phyloP scores from a whole-genome alignment of 116 monocot species.

The Trichopus zeylanicus region DNA sequence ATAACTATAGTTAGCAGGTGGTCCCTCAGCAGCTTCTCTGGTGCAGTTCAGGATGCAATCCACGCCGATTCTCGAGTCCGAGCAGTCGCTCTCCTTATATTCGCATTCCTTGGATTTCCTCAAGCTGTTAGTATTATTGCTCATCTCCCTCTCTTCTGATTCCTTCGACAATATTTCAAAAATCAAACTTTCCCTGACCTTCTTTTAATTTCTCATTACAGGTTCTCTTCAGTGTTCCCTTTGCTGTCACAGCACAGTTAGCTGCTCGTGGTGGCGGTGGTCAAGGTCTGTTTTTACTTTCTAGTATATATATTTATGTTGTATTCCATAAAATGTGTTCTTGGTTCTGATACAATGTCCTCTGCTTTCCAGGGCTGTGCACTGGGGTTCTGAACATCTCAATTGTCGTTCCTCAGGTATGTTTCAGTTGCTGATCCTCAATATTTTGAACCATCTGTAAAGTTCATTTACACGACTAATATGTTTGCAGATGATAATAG shows the following conservation, averaged over 20 bases:
- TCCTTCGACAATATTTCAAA: conserved; percentile 3
- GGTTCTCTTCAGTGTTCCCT: conserved; percentile 88
- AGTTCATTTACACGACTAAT: not conserved
- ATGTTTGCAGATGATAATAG: conserved; percentile 39
- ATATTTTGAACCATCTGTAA: too few species aligned
- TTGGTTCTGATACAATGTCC: not conserved
- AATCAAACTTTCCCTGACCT: not conserved
- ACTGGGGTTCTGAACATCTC: conserved; percentile 60
- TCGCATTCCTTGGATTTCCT: conserved; percentile 34
- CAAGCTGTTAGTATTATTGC: not conserved
- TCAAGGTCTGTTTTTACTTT: conserved; percentile 47
- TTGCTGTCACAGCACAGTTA: conserved; percentile 69
- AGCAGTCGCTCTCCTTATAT: conserved; percentile 21
- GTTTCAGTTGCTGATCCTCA: not conserved
- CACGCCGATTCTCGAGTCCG: conserved; percentile 3
- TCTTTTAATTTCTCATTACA: conserved; percentile 18
- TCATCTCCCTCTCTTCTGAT: not conserved
- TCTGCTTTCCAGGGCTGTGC: conserved; percentile 38
- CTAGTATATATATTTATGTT: not conserved
- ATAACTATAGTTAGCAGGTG: conserved; percentile 19
- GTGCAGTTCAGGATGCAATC: conserved; percentile 7
- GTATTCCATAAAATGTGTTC: not conserved
- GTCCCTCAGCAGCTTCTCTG: not conserved
- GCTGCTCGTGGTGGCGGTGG: conserved; percentile 61
- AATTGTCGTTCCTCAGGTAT: conserved; percentile 58